A percentile compares a stretch with the other conserved stretches of the same genome.
Evolutionary conservation across 495 filamentous ascomycete genomes (phyloP).

Genomic region (Acidomyces sp.): DNA sequence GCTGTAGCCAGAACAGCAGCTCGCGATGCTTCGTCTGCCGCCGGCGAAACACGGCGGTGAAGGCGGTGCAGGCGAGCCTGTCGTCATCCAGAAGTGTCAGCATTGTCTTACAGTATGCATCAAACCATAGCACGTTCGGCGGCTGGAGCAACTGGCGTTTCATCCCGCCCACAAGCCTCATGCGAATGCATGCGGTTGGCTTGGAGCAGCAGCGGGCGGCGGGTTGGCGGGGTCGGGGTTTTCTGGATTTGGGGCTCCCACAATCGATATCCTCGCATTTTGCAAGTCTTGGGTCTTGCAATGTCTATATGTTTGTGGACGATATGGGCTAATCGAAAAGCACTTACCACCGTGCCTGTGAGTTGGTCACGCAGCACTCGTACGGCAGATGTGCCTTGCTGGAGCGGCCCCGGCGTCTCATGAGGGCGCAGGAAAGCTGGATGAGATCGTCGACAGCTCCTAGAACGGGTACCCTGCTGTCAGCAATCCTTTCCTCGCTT

Average conservation of each 20-base stretch:
- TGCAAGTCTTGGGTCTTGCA: too few relatives aligned
- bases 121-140: too few relatives aligned
- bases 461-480: conserved; percentile 17
- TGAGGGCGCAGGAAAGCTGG: conserved; percentile 48
- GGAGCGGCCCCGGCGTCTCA: conserved; percentile 43
- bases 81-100: too few relatives aligned
- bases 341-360: conserved; percentile 56
- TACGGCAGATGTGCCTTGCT: conserved; percentile 37
- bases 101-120: too few relatives aligned
- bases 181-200: neutral
- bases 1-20: conserved; percentile 26
- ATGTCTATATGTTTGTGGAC: too few relatives aligned
- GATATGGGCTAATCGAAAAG: too few relatives aligned
- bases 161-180: too few relatives aligned
- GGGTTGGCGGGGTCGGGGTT: neutral
- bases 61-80: conserved; percentile 29
- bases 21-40: conserved; percentile 26
- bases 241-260: too few relatives aligned
- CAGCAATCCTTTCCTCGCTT: neutral
- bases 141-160: too few relatives aligned
- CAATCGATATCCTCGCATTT: too few relatives aligned
- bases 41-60: conserved; percentile 24
- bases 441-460: conserved; percentile 55
- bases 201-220: neutral
- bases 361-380: conserved; percentile 45